phyloP scores from a whole-genome alignment of 1,284 basidiomycete species.

The Cryptococcus sp. region DNA sequence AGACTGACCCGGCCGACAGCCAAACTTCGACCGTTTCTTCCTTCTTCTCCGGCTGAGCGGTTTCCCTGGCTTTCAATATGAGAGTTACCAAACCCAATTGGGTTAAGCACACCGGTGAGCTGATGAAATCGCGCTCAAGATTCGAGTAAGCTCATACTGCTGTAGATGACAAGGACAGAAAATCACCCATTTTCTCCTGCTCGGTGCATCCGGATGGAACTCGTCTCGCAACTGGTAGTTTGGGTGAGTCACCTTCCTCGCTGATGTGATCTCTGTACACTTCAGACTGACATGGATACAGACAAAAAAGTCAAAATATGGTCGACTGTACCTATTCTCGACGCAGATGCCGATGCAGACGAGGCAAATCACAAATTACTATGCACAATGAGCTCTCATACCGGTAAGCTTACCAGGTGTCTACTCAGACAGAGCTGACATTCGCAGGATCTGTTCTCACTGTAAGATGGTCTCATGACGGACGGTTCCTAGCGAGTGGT shows the following conservation, averaged over 20 bases:
- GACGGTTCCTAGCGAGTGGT: constrained; percentile 89
- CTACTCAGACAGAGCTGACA: constrained; percentile 3
- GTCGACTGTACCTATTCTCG: constrained; percentile 89
- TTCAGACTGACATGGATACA: constrained; percentile 10
- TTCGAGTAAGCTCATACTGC: constrained; percentile 2
- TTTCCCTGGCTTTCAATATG: constrained; percentile 19
- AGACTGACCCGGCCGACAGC: not conserved
- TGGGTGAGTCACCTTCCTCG: constrained; percentile 47
- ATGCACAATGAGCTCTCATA: constrained; percentile 88
- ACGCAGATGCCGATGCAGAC: constrained; percentile 64
- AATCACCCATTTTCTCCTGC: constrained; percentile 83
- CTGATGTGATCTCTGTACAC: not conserved
- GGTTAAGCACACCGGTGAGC: constrained; percentile 40
- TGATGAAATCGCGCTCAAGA: no score
- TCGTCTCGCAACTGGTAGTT: constrained; percentile 89
- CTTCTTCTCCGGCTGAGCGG: not conserved
- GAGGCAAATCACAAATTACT: constrained; percentile 77
- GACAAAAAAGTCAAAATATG: constrained; percentile 96
- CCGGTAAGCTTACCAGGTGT: constrained; percentile 51
- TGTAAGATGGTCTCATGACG: constrained; percentile 94
- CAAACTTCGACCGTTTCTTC: not conserved
- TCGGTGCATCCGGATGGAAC: constrained; percentile 94
- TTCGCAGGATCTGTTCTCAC: constrained; percentile 72
- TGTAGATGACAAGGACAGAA: constrained; percentile 56
- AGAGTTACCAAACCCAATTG: constrained; percentile 47